These are phyloP conservation scores for Orbilia javanica DNA, from an alignment of 2,329 filamentous ascomycete genomes.

Conservation along the genomic window DNA sequence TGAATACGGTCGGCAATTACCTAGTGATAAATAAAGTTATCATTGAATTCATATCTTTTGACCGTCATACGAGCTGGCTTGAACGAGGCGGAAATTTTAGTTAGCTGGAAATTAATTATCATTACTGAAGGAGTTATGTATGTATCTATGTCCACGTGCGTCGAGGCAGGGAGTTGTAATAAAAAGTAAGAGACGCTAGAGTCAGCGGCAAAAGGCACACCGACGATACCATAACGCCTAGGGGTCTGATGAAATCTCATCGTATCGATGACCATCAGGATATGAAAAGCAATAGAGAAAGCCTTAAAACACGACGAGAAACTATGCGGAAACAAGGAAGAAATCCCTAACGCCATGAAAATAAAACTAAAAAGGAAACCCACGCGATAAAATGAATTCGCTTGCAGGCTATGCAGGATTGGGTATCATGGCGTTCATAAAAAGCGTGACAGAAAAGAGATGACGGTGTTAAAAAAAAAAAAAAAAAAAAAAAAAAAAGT, in stretches of 20 bases:
- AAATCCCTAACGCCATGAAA: conserved; percentile 7
- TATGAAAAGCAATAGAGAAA: neutral
- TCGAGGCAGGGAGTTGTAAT: no score
- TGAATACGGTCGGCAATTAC: no score
- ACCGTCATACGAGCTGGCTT: neutral
- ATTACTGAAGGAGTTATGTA: neutral
- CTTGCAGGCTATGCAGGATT: neutral
- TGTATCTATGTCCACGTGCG: neutral
- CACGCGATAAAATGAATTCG: neutral
- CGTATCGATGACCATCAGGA: neutral
- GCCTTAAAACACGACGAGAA: neutral
- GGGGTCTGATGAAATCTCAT: neutral
- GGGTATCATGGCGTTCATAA: conserved; percentile 9
- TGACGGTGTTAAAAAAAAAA: neutral
- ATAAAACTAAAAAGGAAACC: neutral
- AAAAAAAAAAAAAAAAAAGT: neutral
- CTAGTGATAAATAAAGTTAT: no score
- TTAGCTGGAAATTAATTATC: neutral
- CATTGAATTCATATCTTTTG: neutral
- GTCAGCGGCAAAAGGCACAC: neutral
- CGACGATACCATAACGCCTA: neutral
- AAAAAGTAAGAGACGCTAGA: no score
- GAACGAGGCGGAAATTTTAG: neutral
- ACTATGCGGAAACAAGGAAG: neutral
- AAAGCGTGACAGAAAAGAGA: neutral